phyloP scores from a whole-genome alignment of 805 yeast genomes.

The Millerago galiae region DNA sequence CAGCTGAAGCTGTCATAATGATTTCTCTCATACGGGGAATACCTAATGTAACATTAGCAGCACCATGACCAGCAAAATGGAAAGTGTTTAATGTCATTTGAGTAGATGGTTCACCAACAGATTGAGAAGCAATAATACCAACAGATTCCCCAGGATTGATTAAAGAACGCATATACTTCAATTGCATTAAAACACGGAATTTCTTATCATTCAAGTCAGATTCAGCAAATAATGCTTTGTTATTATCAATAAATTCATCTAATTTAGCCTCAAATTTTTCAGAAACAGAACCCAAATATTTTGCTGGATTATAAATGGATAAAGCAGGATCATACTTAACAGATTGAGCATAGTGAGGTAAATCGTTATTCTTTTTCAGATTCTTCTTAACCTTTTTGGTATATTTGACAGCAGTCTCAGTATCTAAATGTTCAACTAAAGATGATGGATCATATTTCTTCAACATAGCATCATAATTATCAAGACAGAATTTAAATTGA shows the following conservation, averaged over 20 bases:
- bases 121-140: constrained; percentile 97
- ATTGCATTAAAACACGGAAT: constrained; percentile 94
- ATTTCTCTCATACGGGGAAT: constrained; percentile 99
- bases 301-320: constrained; percentile 80
- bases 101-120: constrained; percentile 98
- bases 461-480: constrained; percentile 81
- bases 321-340: constrained; percentile 82
- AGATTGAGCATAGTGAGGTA: constrained; percentile 58
- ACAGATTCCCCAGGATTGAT: constrained; percentile 97
- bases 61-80: constrained; percentile 99
- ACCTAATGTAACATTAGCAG: constrained; percentile 98
- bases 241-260: constrained; percentile 57
- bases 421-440: constrained; percentile 66
- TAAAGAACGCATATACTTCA: constrained; percentile 94
- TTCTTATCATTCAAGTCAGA: constrained; percentile 61
- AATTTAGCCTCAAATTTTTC: constrained; percentile 80
- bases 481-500: constrained; percentile 88
- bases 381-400: constrained; percentile 76
- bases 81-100: constrained; percentile 97
- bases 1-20: constrained; percentile 96
- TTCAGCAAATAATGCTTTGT: constrained; percentile 48
- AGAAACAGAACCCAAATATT: constrained; percentile 87
- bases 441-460: constrained; percentile 82
- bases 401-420: constrained; percentile 74
- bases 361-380: constrained; percentile 52